Evolutionary conservation across 2,329 filamentous ascomycete genomes (phyloP), one percentile per base, ranked within the genome.

Genomic region (Colletotrichum sojae): DNA sequence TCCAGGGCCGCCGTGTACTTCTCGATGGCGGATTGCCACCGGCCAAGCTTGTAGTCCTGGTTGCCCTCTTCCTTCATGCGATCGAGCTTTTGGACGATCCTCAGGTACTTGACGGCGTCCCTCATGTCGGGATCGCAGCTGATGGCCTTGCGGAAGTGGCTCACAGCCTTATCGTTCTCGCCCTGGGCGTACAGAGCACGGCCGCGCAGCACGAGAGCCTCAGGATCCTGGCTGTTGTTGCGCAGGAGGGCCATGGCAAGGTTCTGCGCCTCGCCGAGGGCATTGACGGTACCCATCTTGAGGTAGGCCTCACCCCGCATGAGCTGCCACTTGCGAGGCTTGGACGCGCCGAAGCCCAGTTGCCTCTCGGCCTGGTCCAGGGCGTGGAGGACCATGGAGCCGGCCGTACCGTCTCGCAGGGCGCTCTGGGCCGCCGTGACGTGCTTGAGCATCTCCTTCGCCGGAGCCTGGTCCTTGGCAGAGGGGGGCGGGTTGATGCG

Each of bases 41-140:
- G 89, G 70, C 92, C 92, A 62, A 90, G 88, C 85, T 98, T 98
- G 88, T 97, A 99, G 22, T 94, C 91, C 6, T 84, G 81, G 80
- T 99, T 98, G 69, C 96, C 96, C 75, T 97, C 94, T 73, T 96
- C 92, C 85, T 98, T 98, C 86, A 94, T 95, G 71, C 93, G 90
- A 76, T 97, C 93, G 22, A 99, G 88, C 82, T 95, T 97, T 83
- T 97, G 94, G 52, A 98, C 94, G 78, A 93, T 92, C 71, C 94
- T 90, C 69, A 98, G 85, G 83, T 94, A 95, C 83, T 94, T 97
- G 75, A 97, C 89, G 8, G 95, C 95, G 72, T 94, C 91, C 75
- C 90, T 91, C 84, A 93, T 96, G 80, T 99, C 96, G 9, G 96
- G 96, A 75, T 98, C 96, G 79, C 95, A 94, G 78, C 88, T 92